Evolutionary conservation across 108 stramenopile genomes (phyloP).

Genomic region (Skeletonema potamos): DNA sequence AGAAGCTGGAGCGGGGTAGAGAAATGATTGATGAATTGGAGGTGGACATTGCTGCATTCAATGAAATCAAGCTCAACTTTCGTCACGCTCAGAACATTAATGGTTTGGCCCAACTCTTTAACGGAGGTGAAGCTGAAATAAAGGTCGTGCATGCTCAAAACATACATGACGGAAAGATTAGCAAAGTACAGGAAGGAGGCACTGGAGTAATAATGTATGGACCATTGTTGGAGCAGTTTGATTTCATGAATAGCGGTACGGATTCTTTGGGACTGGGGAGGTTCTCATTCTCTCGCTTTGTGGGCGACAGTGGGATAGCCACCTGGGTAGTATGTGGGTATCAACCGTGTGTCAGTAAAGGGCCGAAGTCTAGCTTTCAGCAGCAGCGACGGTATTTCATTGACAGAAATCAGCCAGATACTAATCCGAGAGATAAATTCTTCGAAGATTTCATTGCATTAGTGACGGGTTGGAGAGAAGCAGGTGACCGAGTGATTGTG

Average conservation of each 20-base stretch:
- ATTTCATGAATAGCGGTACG: background rate
- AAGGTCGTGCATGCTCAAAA: background rate
- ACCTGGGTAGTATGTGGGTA: conserved; percentile 7
- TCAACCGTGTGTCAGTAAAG: conserved; percentile 4
- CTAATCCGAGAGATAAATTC: conserved; percentile 1
- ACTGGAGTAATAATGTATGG: background rate
- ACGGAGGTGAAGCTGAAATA: conserved; percentile 9
- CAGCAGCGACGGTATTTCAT: conserved; percentile 15
- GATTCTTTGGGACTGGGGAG: conserved; percentile 5
- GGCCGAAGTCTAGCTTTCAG: background rate
- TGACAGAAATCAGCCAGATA: background rate
- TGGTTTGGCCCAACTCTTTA: conserved; percentile 6
- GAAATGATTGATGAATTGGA: conserved; percentile 11
- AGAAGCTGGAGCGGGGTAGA: background rate
- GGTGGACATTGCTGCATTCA: background rate
- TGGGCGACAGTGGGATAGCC: background rate
- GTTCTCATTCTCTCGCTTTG: background rate
- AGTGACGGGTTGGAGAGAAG: background rate
- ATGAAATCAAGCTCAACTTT: conserved; percentile 9
- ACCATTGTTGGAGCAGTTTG: background rate
- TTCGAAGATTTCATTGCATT: background rate
- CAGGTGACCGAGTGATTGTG: conserved; percentile 7
- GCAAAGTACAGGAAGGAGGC: background rate
- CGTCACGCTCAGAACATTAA: conserved; percentile 6
- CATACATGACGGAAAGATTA: background rate